Base-by-base conservation (phyloP, 2,329 filamentous ascomycete species). In the Penicillium decumbens region DNA sequence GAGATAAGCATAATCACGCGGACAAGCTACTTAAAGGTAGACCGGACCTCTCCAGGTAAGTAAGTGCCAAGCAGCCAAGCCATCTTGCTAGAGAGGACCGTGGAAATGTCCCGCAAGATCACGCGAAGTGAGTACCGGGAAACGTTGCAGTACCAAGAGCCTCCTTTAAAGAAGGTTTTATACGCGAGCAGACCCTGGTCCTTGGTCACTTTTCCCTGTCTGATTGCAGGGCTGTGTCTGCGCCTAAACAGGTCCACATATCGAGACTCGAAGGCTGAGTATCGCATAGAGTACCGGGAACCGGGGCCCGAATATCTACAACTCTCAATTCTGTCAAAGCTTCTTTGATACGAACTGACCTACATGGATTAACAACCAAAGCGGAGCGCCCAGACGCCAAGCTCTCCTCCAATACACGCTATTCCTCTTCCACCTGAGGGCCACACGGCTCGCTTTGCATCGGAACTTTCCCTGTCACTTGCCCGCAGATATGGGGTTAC, bases 371-470 rank as follows among this genome's bases (percentile, higher is more conserved):
- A 9, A 28, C 27, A 28, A 27, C 32, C 25, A 23, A 49, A 50
- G 45, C 32, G 35, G 27, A 44, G 45, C 41, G 43, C 45, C 51
- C 28, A 42, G 45, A 27, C 30, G 53, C 53, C 53, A 56, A 54
- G 51, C 45, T 44, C 37, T 52, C 38, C 43, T 52, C 38, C 43
- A 25, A 33, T 29, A 24, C 35, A 53, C 48, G 23, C 44, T 55
- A 53, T 43, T 46, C 39, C 43, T 25, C 18, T 43, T 28, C 35
- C 28, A 43, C 24, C 13, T 28, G 38, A 42, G 24, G 10, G 13
- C 6, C 10, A 35, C 27, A 32, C 45, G 48, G 48, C 42, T 47
- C 51, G 43, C 43, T 45, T 54, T 49, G 37, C 50, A 43, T 53
- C 50, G 50, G 47, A 18, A 12, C 20, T 29, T 12, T 23, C 10